phyloP scores from a whole-genome alignment of 768 basidiomycete species.

The Lentinula detonsa region DNA sequence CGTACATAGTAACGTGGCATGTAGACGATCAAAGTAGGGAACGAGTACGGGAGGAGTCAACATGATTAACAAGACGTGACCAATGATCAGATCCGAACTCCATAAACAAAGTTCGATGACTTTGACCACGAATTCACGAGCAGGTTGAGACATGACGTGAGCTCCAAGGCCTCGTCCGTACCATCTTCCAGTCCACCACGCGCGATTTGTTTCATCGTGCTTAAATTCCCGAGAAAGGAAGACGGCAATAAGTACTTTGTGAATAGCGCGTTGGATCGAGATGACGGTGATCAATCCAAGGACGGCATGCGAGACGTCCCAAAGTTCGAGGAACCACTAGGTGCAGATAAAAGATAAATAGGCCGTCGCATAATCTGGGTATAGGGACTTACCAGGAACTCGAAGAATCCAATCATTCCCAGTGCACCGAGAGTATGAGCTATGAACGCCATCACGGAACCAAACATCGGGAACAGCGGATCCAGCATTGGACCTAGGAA shows the following conservation, averaged over 20 bases:
- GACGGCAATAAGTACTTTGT: slow-evolving; percentile 91
- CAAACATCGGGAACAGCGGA: slow-evolving; percentile 81
- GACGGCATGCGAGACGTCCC: slow-evolving; percentile 89
- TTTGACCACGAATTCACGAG: slow-evolving; percentile 96
- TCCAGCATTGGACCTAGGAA: slow-evolving; percentile 92
- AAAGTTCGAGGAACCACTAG: slow-evolving; percentile 92
- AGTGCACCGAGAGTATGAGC: slow-evolving; percentile 79
- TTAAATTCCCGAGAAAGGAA: slow-evolving; percentile 98
- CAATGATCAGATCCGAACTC: slow-evolving; percentile 89
- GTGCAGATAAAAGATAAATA: slow-evolving; percentile 6
- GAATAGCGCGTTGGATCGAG: slow-evolving; percentile 84
- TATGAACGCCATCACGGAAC: slow-evolving; percentile 85
- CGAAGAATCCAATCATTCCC: slow-evolving; percentile 92
- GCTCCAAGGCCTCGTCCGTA: slow-evolving; percentile 89
- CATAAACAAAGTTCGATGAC: slow-evolving; percentile 94
- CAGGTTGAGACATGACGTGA: slow-evolving; percentile 95
- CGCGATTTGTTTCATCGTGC: slow-evolving; percentile 96
- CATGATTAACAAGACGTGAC: slow-evolving; percentile 86
- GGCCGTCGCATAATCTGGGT: neutral
- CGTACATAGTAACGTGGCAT: slow-evolving; percentile 88
- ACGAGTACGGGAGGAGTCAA: slow-evolving; percentile 83
- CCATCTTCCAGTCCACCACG: slow-evolving; percentile 99
- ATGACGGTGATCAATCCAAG: slow-evolving; percentile 90
- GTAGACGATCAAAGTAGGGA: slow-evolving; percentile 88
- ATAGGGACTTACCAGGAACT: slow-evolving; percentile 65